Base-by-base conservation (phyloP, 2,329 filamentous ascomycete genomes). In the Fusarium abutilonis region DNA sequence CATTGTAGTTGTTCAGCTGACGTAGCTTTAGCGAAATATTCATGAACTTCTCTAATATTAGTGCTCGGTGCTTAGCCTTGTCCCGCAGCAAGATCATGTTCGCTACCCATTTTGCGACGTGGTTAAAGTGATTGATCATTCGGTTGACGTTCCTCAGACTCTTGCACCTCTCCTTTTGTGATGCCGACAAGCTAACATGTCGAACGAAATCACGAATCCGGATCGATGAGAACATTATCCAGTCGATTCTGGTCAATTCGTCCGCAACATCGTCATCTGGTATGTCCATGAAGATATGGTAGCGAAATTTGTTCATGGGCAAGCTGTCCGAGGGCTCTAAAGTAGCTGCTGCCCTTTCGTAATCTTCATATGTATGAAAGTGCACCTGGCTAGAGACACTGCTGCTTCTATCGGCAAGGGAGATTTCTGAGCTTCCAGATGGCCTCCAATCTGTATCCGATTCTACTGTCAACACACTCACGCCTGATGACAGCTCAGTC, bases 221-320 rank as follows among this genome's bases (percentile, higher is more conserved):
- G 60, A 98, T 97, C 1, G 93, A 93, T 48, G 91, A 96, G 75
- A 97, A 98, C 90, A 98, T 95, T 75, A 96, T 88, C 94, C 94
- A 98, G 77, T 99, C 95, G 52, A 99, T 96, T 59, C 94, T 85
- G 4, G 95, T 98, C 70, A 99, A 84, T 75, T 99, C 95, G 57
- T 90, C 89, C 14, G 94, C 94, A 66, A 98, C 89, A 44, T 92
- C 86, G 60, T 96, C 91, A 49, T 96, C 90, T 1, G 90, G 83
- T 21, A 89, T 89, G 32, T 91, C 90, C 89, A 98, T 96, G 66
- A 98, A 91, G 47, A 90, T 87, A 66, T 93, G 92, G 82, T 95
- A 99, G 58, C 95, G 90, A 38, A 89, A 82, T 75, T 98, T 98
- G 67, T 88, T 91, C 60, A 97, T 83, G 1, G 88, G 84, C 49